Evolutionary conservation across 2,329 filamentous ascomycete genomes (phyloP).

Genomic region (Fusarium lyarnte): DNA sequence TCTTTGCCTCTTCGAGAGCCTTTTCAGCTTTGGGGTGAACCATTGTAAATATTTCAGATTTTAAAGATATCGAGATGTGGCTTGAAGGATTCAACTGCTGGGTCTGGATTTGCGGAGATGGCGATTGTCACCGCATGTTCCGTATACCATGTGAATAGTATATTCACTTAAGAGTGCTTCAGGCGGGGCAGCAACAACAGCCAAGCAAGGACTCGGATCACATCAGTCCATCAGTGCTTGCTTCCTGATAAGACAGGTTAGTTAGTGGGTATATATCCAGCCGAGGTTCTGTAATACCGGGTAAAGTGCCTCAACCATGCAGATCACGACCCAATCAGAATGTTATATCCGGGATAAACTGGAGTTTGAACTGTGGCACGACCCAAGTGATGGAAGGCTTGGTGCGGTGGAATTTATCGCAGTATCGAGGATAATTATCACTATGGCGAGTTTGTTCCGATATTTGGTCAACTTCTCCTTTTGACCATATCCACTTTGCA

Average conservation of each 20-base stretch:
- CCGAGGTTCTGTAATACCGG: neutral
- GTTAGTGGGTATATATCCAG: neutral
- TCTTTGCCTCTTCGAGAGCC: conserved; percentile 42
- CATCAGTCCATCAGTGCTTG: neutral
- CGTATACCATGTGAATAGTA: neutral
- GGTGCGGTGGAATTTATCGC: neutral
- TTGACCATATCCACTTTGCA: neutral
- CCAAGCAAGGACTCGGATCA: neutral
- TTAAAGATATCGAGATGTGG: neutral
- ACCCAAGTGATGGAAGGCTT: neutral
- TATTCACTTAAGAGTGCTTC: conserved; percentile 12
- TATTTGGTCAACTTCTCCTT: neutral
- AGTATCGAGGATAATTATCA: neutral
- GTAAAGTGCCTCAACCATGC: neutral
- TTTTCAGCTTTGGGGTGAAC: conserved; percentile 39
- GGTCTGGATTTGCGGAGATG: neutral
- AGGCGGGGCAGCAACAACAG: conserved; percentile 13
- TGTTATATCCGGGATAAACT: neutral
- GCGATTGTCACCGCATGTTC: neutral
- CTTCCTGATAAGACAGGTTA: neutral
- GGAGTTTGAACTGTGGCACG: conserved; percentile 1
- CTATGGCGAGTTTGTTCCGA: neutral
- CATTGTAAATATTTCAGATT: neutral
- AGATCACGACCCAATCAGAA: conserved; percentile 1
- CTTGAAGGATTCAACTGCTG: neutral